phyloP scores from a whole-genome alignment of 331 rosid genomes.

The Malus hybrid region DNA sequence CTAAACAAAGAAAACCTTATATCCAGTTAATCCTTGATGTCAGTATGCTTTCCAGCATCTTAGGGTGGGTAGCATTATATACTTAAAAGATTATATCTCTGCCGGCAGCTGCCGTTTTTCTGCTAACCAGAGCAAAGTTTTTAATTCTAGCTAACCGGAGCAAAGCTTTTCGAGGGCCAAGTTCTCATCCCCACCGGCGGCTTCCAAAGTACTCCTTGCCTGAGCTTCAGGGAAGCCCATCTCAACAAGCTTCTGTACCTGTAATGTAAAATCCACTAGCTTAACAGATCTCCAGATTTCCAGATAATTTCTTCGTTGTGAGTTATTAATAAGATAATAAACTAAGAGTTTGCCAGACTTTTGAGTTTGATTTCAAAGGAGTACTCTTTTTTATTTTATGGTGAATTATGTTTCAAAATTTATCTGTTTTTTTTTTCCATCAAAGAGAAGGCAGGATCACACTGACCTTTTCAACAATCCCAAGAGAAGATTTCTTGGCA shows the following conservation, averaged over 20 bases:
- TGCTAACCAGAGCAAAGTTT: neutral
- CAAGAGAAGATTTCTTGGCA: constrained; percentile 78
- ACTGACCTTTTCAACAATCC: constrained; percentile 77
- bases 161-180: constrained; percentile 87
- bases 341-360: neutral
- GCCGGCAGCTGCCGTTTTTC: neutral
- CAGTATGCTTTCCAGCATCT: constrained; percentile 28
- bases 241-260: constrained; percentile 85
- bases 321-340: neutral
- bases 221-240: constrained; percentile 92
- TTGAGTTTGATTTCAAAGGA: neutral
- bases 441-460: neutral
- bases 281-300: neutral
- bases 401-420: neutral
- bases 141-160: constrained; percentile 22
- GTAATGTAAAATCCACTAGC: constrained; percentile 12
- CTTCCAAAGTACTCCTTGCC: constrained; percentile 74
- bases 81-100: constrained; percentile 16
- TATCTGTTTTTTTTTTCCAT: neutral
- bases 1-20: constrained; percentile 14
- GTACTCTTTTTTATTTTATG: neutral
- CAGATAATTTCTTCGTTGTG: neutral
- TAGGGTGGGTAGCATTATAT: constrained; percentile 12
- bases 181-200: constrained; percentile 93
- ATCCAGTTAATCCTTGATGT: constrained; percentile 21